Conservation (phyloP, 2,329 filamentous ascomycete genomes). For the Paecilomyces dactylethromorphus region DNA sequence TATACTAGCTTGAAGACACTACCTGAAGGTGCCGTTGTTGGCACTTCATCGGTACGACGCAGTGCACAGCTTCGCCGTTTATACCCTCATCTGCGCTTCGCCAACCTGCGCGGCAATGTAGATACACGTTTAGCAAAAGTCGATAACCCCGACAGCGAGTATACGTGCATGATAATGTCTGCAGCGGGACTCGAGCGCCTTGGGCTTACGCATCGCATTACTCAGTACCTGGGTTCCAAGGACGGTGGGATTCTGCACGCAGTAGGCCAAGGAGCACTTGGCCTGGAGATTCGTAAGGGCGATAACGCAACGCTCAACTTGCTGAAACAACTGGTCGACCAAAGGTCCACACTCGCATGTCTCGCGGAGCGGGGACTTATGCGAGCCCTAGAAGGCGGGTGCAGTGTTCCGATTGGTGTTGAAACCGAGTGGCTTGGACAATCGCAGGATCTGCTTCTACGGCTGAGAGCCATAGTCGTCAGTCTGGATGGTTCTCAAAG, state of each 20-base stretch:
- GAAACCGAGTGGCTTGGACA: conserved; percentile 19
- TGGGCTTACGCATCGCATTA: conserved; percentile 63
- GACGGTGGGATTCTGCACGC: conserved; percentile 62
- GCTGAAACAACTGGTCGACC: conserved; percentile 53
- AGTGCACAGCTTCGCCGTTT: conserved; percentile 72
- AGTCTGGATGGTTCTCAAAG: not conserved
- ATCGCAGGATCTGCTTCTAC: not conserved
- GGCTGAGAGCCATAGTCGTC: not conserved
- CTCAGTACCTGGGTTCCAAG: conserved; percentile 61
- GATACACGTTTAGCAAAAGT: conserved; percentile 74
- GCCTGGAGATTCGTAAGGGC: conserved; percentile 64
- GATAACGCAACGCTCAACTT: conserved; percentile 56
- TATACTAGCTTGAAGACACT: conserved; percentile 62
- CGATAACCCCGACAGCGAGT: conserved; percentile 63
- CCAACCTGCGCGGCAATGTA: conserved; percentile 78
- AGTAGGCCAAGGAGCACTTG: conserved; percentile 82
- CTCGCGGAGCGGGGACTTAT: conserved; percentile 71
- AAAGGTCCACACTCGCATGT: conserved; percentile 58
- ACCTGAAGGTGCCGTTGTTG: conserved; percentile 69
- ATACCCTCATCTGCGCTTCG: conserved; percentile 67
- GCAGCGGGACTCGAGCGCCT: conserved; percentile 75
- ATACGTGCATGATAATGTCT: conserved; percentile 73
- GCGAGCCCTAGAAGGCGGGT: conserved; percentile 79
- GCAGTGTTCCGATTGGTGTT: conserved; percentile 83
- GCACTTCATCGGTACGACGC: conserved; percentile 76